phyloP scores from a whole-genome alignment of 2,329 filamentous ascomycete species.

The Cladorrhinum sp. region DNA sequence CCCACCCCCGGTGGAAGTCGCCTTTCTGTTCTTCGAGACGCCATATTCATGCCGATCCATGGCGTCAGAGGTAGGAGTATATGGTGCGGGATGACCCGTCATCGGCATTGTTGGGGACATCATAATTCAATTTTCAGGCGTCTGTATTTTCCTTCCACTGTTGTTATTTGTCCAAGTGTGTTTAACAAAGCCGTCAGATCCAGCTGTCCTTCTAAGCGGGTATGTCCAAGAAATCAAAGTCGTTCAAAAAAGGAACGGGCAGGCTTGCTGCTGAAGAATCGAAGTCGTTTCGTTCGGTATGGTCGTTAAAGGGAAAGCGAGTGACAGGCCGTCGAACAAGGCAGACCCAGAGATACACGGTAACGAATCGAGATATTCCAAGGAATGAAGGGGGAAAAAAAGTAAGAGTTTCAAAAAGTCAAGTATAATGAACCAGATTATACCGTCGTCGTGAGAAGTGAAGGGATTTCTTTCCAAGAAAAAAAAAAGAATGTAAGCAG shows the following conservation, averaged over 20 bases:
- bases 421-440: slow-evolving; percentile 37
- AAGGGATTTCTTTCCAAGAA: slow-evolving; percentile 33
- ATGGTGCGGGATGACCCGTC: slow-evolving; percentile 42
- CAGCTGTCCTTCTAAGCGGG: slow-evolving; percentile 31
- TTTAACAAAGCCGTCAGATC: slow-evolving; percentile 5
- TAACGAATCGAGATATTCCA: slow-evolving; percentile 17
- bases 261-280: slow-evolving; percentile 47
- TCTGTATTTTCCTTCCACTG: slow-evolving; percentile 8
- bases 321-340: slow-evolving; percentile 19
- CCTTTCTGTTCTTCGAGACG: slow-evolving; percentile 64
- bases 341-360: slow-evolving; percentile 16
- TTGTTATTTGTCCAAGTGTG: slow-evolving; percentile 9
- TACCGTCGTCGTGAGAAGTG: slow-evolving; percentile 31
- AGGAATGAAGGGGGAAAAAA: slow-evolving; percentile 4
- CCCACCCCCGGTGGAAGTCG: slow-evolving; percentile 68
- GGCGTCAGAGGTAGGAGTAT: slow-evolving; percentile 51
- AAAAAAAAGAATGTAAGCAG: slow-evolving; percentile 52
- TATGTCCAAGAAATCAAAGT: slow-evolving; percentile 37
- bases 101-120: slow-evolving; percentile 53
- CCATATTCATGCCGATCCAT: slow-evolving; percentile 58
- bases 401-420: slow-evolving; percentile 23
- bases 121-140: slow-evolving; percentile 25
- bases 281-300: slow-evolving; percentile 31
- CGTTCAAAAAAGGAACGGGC: slow-evolving; percentile 30
- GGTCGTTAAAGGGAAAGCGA: slow-evolving; percentile 13